phyloP scores from a whole-genome alignment of 2,329 filamentous ascomycete genomes.

The Claviceps sp. region DNA sequence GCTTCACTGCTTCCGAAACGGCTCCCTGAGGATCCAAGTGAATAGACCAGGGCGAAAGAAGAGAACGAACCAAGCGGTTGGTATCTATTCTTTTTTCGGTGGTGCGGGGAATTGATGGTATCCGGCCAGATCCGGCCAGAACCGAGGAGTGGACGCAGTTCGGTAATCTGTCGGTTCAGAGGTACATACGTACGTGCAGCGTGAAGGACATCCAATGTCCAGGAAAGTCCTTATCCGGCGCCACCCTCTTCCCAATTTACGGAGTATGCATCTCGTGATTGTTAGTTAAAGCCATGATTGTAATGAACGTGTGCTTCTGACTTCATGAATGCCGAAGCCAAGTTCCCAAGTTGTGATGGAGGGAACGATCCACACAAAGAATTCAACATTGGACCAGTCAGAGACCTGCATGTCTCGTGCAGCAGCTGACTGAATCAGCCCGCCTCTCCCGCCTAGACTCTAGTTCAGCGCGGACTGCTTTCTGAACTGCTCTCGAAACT shows the following conservation, averaged over 20 bases:
- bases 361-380: background rate
- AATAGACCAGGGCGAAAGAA: background rate
- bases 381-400: background rate
- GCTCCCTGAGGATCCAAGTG: background rate
- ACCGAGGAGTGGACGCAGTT: too few relatives aligned
- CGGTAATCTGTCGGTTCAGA: background rate
- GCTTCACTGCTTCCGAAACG: background rate
- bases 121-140: too few relatives aligned
- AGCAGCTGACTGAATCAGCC: background rate
- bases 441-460: background rate
- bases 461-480: too few relatives aligned
- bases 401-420: background rate
- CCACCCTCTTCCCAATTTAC: too few relatives aligned
- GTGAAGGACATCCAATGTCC: background rate
- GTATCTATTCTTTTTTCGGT: too few relatives aligned
- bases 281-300: too few relatives aligned
- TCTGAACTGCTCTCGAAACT: too few relatives aligned
- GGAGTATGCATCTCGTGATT: background rate
- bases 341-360: background rate
- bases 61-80: background rate
- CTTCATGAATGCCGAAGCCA: too few relatives aligned
- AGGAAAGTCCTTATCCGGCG: too few relatives aligned
- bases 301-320: too few relatives aligned
- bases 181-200: background rate
- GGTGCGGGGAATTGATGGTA: too few relatives aligned